Percentiles rank a stretch among this genome's conserved stretches.
phyloP scores from a whole-genome alignment of 1,139 yeast genomes.

The Candida freyschussii region DNA sequence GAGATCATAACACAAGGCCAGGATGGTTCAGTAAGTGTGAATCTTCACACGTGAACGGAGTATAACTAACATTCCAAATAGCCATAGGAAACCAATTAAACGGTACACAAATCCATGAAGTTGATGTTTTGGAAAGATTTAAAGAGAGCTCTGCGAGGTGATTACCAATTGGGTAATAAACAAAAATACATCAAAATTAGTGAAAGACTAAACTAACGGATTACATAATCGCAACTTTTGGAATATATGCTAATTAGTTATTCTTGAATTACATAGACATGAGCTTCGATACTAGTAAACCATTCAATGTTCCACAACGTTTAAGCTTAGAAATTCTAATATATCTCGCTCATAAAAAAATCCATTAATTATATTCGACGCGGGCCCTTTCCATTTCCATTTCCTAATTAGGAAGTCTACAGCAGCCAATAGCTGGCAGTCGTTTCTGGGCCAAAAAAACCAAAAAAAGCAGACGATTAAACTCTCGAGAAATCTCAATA shows the following conservation, averaged over 20 bases:
- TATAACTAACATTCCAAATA: conserved; percentile 15
- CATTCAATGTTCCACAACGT: no score
- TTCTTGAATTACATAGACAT: no score
- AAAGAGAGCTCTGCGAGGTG: conserved; percentile 2
- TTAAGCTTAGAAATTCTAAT: no score
- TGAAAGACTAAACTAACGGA: neutral
- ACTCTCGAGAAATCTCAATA: neutral
- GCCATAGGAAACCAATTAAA: conserved; percentile 77
- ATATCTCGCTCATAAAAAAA: conserved; percentile 7
- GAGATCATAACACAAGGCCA: conserved; percentile 77
- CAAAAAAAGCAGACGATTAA: conserved; percentile 5
- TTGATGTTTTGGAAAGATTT: conserved; percentile 43
- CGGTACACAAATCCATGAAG: conserved; percentile 55
- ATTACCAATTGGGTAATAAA: conserved; percentile 6
- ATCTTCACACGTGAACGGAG: conserved; percentile 10
- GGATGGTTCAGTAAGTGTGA: conserved; percentile 64
- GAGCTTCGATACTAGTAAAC: no score
- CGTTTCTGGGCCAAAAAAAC: conserved; percentile 9
- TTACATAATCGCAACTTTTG: conserved; percentile 1
- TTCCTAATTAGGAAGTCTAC: conserved; percentile 20
- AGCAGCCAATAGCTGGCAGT: conserved; percentile 13
- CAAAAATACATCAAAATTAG: conserved; percentile 8
- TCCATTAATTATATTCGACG: conserved; percentile 2
- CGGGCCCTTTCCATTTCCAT: neutral
- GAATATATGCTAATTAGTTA: no score